Evolutionary conservation across 2,329 filamentous ascomycete species (phyloP).

Genomic region (Neofusicoccum umdonicola): DNA sequence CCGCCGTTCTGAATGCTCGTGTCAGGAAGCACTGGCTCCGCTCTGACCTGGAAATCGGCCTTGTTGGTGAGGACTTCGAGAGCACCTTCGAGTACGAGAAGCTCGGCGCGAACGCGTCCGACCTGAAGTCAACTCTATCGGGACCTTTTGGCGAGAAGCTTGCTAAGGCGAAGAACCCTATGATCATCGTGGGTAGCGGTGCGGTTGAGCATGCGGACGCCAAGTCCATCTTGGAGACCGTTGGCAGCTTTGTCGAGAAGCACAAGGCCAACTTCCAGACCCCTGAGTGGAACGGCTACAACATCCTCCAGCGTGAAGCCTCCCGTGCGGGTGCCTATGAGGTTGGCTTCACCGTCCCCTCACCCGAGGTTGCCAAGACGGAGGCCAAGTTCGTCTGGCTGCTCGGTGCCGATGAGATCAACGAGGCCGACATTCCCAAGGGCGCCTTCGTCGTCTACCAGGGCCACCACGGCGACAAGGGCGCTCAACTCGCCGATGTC

Average conservation of each 20-base stretch:
- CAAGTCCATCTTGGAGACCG: slow-evolving; percentile 87
- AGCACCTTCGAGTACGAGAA: slow-evolving; percentile 96
- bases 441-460: slow-evolving; percentile 97
- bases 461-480: slow-evolving; percentile 93
- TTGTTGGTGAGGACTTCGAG: slow-evolving; percentile 86
- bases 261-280: slow-evolving; percentile 84
- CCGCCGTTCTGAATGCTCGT: slow-evolving; percentile 89
- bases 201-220: slow-evolving; percentile 88
- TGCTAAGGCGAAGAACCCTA: slow-evolving; percentile 79
- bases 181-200: slow-evolving; percentile 94
- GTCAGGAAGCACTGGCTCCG: slow-evolving; percentile 98
- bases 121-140: slow-evolving; percentile 80
- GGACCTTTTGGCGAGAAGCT: slow-evolving; percentile 94
- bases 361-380: slow-evolving; percentile 74
- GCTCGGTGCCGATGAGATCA: slow-evolving; percentile 89
- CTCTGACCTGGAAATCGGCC: slow-evolving; percentile 87
- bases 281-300: slow-evolving; percentile 94
- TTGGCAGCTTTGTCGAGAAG: slow-evolving; percentile 91
- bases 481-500: slow-evolving; percentile 89
- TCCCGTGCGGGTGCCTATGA: slow-evolving; percentile 93
- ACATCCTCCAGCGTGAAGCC: slow-evolving; percentile 89
- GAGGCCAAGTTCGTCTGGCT: slow-evolving; percentile 96
- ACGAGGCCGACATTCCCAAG: slow-evolving; percentile 82
- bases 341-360: slow-evolving; percentile 89
- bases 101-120: slow-evolving; percentile 73